phyloP scores from a whole-genome alignment of 1,139 yeast genomes.

The Pichia sp. region DNA sequence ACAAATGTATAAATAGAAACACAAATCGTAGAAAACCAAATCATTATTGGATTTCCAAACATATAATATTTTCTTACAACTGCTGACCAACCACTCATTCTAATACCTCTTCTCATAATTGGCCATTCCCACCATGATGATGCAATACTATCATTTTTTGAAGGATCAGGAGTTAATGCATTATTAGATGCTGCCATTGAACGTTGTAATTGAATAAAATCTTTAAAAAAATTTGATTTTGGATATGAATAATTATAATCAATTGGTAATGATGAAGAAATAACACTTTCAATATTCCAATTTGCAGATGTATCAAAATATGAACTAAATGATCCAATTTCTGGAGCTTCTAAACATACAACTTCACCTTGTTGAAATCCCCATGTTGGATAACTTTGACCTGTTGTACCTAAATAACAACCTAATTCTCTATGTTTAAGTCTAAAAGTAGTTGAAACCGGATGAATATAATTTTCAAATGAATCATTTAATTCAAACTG shows the following conservation, averaged over 20 bases:
- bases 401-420: conserved; percentile 71
- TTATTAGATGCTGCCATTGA: conserved; percentile 79
- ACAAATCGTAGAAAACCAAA: conserved; percentile 50
- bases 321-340: conserved; percentile 33
- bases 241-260: conserved; percentile 46
- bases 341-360: conserved; percentile 43
- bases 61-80: conserved; percentile 49
- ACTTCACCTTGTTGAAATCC: conserved; percentile 81
- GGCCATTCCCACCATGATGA: conserved; percentile 87
- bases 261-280: conserved; percentile 38
- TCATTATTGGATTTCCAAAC: conserved; percentile 61
- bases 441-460: conserved; percentile 65
- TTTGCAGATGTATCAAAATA: conserved; percentile 60
- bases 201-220: conserved; percentile 60
- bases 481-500: conserved; percentile 33
- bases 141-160: conserved; percentile 57
- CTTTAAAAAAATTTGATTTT: conserved; percentile 61
- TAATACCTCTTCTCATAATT: conserved; percentile 49
- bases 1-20: conserved; percentile 29
- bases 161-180: conserved; percentile 68
- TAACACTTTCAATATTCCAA: conserved; percentile 77
- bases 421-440: conserved; percentile 57
- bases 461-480: conserved; percentile 42
- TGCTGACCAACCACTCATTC: conserved; percentile 64
- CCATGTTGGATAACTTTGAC: conserved; percentile 69